Evolutionary conservation across 1,284 basidiomycete genomes (phyloP).

Genomic region (Ceratobasidium sp.): DNA sequence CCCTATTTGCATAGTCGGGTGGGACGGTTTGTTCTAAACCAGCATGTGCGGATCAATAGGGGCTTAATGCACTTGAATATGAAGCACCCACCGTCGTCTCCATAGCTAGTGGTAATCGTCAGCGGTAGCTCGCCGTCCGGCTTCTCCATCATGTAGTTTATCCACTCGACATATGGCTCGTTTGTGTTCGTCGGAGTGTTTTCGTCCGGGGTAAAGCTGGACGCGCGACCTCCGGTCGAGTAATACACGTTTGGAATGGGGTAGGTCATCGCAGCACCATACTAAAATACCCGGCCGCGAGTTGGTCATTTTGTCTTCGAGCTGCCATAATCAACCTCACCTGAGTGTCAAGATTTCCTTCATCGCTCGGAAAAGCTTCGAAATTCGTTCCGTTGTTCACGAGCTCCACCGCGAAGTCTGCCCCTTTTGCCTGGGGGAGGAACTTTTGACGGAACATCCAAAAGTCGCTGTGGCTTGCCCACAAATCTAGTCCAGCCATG

Average conservation of each 20-base stretch:
- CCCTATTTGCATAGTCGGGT: slow-evolving; percentile 40
- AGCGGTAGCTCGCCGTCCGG: slow-evolving; percentile 17
- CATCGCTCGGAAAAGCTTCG: slow-evolving; percentile 64
- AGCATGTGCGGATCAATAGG: too few species aligned
- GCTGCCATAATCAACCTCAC: too few species aligned
- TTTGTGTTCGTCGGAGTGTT: slow-evolving; percentile 65
- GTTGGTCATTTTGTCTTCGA: too few species aligned
- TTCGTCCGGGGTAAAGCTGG: slow-evolving; percentile 45
- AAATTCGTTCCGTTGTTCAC: slow-evolving; percentile 68
- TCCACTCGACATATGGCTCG: slow-evolving; percentile 47
- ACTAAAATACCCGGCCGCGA: too few species aligned
- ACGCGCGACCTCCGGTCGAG: slow-evolving; percentile 42
- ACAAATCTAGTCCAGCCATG: slow-evolving; percentile 45
- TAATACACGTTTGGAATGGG: slow-evolving; percentile 47
- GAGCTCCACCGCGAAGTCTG: slow-evolving; percentile 59
- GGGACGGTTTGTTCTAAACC: slow-evolving; percentile 38
- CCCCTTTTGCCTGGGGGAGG: slow-evolving; percentile 60
- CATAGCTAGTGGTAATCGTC: slow-evolving; percentile 34
- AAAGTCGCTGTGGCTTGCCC: slow-evolving; percentile 63
- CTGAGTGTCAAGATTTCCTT: slow-evolving; percentile 46
- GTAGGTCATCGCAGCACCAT: slow-evolving; percentile 28
- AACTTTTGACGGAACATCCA: slow-evolving; percentile 64
- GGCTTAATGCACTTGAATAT: too few species aligned
- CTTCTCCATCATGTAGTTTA: slow-evolving; percentile 25
- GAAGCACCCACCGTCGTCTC: slow-evolving; percentile 35